These are phyloP conservation scores for Termitomyces sp. DNA, from an alignment of 768 basidiomycete species.

Conservation along the genomic window DNA sequence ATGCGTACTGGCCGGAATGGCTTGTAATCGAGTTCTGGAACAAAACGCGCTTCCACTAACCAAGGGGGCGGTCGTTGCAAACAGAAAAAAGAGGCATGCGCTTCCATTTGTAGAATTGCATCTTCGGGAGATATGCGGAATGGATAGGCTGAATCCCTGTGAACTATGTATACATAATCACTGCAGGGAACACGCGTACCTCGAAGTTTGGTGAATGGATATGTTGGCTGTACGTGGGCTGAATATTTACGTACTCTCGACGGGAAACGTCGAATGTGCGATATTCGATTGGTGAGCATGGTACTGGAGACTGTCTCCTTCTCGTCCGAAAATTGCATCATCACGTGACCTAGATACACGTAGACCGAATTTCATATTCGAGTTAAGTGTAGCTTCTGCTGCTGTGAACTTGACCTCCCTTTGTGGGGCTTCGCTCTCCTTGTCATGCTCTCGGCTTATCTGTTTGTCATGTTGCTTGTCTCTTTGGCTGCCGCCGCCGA, in stretches of 20 bases:
- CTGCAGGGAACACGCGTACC: conserved; percentile 18
- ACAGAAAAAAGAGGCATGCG: conserved; percentile 22
- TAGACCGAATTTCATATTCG: conserved; percentile 8
- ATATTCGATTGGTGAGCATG: conserved; percentile 16
- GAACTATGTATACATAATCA: not conserved
- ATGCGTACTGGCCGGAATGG: conserved; percentile 40
- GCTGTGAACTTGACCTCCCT: conserved; percentile 1
- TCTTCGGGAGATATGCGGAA: conserved; percentile 42
- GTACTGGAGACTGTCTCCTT: too few relatives aligned
- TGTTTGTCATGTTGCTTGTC: conserved; percentile 32
- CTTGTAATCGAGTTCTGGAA: conserved; percentile 33
- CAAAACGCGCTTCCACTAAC: conserved; percentile 28
- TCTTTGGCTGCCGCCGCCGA: conserved; percentile 52
- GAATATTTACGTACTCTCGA: conserved; percentile 3
- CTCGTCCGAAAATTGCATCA: too few relatives aligned
- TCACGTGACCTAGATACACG: conserved; percentile 18
- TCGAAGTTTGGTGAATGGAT: conserved; percentile 30
- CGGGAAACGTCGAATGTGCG: conserved; percentile 7
- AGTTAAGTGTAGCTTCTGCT: not conserved
- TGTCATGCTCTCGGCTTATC: conserved; percentile 28
- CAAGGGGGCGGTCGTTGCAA: conserved; percentile 18
- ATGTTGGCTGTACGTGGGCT: conserved; percentile 13
- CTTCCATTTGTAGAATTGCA: conserved; percentile 35
- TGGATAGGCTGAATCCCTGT: conserved; percentile 37
- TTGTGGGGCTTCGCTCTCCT: conserved; percentile 11